Percentiles rank a stretch among this genome's conserved stretches.
Conservation (phyloP, 2,329 filamentous ascomycete species). For the Arachnopeziza araneosa region DNA sequence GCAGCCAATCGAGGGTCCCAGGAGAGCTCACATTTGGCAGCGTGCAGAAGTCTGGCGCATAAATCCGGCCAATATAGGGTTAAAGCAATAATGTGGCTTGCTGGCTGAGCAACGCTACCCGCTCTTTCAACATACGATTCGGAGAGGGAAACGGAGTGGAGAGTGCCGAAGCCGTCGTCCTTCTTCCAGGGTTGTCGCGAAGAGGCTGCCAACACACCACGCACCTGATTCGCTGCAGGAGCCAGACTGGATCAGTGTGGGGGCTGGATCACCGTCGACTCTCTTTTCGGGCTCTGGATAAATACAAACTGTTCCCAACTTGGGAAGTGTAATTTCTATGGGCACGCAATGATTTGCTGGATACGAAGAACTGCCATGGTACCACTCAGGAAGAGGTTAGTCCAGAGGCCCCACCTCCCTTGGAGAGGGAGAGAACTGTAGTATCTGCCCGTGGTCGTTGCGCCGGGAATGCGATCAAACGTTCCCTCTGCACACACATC, state of each 20-base stretch:
- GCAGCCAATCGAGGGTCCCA: background rate
- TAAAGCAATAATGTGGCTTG: background rate
- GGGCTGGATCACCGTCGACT: background rate
- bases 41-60: background rate
- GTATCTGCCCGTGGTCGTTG: too few species aligned
- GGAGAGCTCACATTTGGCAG: background rate
- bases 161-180: background rate
- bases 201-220: background rate
- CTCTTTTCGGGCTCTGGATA: background rate
- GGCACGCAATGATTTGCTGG: too few species aligned
- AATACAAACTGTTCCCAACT: background rate
- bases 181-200: background rate
- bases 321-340: background rate
- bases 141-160: background rate
- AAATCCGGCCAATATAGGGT: background rate
- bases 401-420: too few species aligned
- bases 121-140: background rate
- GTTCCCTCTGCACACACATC: slow-evolving; percentile 9
- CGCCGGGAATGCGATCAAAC: slow-evolving; percentile 7
- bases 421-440: too few species aligned
- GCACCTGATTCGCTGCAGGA: background rate
- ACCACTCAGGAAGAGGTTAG: too few species aligned
- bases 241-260: background rate
- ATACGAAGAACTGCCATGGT: too few species aligned
- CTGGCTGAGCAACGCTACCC: background rate